These are phyloP conservation scores for Leccinum subgranulosum DNA, from an alignment of 768 basidiomycete species.

Conservation along the genomic window DNA sequence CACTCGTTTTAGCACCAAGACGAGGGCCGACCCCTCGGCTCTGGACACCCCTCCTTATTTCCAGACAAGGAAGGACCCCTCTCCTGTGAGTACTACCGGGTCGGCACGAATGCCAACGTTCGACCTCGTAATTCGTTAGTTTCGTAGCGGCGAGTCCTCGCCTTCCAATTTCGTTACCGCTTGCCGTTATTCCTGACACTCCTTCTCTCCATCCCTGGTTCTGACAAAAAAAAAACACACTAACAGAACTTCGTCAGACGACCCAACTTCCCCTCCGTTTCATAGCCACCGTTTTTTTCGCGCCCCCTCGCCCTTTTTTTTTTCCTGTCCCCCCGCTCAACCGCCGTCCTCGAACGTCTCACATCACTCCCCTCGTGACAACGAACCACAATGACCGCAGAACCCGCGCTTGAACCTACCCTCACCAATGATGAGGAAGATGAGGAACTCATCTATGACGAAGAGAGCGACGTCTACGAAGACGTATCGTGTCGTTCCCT, in stretches of 20 bases:
- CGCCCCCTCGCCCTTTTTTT: background rate
- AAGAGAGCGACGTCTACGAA: constrained; percentile 30
- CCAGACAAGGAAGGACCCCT: constrained; percentile 9
- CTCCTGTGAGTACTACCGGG: background rate
- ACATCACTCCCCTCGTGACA: background rate
- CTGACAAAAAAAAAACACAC: constrained; percentile 1
- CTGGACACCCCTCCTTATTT: constrained; percentile 3
- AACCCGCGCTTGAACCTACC: constrained; percentile 16
- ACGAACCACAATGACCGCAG: constrained; percentile 18
- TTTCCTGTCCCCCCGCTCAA: constrained; percentile 10
- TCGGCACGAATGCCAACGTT: constrained; percentile 23
- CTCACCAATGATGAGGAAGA: background rate
- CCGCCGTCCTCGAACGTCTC: constrained; percentile 1
- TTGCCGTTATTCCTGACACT: constrained; percentile 18
- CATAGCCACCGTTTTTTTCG: background rate
- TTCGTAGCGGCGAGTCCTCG: constrained; percentile 8
- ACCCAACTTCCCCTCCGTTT: background rate
- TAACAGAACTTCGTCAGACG: constrained; percentile 1
- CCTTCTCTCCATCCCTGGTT: background rate
- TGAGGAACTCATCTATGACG: constrained; percentile 15
- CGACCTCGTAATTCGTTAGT: constrained; percentile 23
- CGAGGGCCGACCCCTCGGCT: background rate
- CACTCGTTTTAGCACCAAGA: background rate
- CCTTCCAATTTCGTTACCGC: constrained; percentile 10
- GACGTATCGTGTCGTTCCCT: constrained; percentile 16